These are phyloP conservation scores for Podospora bellae-mahoneyi DNA, from an alignment of 495 filamentous ascomycete genomes.

Conservation along the genomic window DNA sequence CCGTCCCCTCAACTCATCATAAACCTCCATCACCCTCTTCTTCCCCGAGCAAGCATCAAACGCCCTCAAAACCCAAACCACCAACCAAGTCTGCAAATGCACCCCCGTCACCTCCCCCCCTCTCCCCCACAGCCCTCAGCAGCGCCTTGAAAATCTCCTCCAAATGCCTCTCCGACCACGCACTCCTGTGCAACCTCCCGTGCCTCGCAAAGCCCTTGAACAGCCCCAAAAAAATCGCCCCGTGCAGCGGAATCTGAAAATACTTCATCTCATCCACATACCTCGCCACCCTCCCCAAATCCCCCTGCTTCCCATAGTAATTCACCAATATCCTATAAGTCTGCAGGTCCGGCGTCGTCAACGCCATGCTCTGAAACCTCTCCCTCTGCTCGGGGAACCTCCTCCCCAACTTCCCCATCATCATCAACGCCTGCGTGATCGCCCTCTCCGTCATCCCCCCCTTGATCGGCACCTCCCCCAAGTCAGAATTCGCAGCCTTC, in stretches of 20 bases:
- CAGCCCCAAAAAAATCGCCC: constrained; percentile 61
- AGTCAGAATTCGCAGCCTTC: constrained; percentile 53
- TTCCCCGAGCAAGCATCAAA: constrained; percentile 41
- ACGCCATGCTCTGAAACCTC: constrained; percentile 51
- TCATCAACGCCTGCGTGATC: constrained; percentile 54
- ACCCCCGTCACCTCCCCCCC: constrained; percentile 31
- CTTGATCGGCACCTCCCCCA: constrained; percentile 33
- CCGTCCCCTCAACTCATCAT: constrained; percentile 37
- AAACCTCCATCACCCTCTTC: constrained; percentile 40
- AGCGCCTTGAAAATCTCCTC: constrained; percentile 46
- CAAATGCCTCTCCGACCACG: constrained; percentile 53
- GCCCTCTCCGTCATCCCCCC: constrained; percentile 47
- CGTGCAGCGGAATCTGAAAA: constrained; percentile 55
- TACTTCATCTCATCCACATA: constrained; percentile 64
- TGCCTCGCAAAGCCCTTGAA: constrained; percentile 73
- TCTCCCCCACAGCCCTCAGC: constrained; percentile 38
- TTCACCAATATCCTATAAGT: constrained; percentile 66
- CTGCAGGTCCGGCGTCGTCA: constrained; percentile 57
- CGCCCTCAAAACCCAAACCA: constrained; percentile 45
- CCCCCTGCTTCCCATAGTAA: constrained; percentile 52
- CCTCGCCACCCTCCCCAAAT: constrained; percentile 53
- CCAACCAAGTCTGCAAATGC: constrained; percentile 50
- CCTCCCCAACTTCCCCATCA: constrained; percentile 45
- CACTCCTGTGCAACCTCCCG: constrained; percentile 57
- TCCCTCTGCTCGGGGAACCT: constrained; percentile 40